phyloP scores from a whole-genome alignment of 78 protist genomes.

The Polysphondylium violaceum region DNA sequence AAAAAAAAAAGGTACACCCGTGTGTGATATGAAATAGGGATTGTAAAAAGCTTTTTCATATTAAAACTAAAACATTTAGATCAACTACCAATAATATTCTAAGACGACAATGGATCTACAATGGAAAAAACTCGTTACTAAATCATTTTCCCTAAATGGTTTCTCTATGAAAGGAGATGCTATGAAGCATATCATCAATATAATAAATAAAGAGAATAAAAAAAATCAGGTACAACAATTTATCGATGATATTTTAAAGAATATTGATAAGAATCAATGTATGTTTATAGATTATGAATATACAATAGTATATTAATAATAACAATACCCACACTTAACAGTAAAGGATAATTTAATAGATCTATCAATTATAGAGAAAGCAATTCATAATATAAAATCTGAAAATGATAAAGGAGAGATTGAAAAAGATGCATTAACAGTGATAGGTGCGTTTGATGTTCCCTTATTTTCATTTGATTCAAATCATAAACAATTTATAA shows the following conservation, averaged over 20 bases:
- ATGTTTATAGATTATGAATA: neutral
- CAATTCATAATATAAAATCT: constrained; percentile 8
- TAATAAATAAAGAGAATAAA: neutral
- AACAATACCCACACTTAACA: neutral
- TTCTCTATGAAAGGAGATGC: constrained; percentile 48
- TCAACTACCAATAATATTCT: too few species aligned
- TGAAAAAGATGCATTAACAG: constrained; percentile 47
- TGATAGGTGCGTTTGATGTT: constrained; percentile 39
- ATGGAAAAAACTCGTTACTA: constrained; percentile 41
- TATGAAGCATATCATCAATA: constrained; percentile 3
- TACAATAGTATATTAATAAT: neutral
- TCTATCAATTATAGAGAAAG: neutral
- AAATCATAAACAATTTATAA: constrained; percentile 29
- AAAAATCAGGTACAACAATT: neutral
- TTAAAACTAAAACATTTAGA: too few species aligned
- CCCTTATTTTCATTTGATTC: constrained; percentile 37
- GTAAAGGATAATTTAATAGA: constrained; percentile 46
- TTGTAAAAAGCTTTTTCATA: too few species aligned
- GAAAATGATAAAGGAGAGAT: constrained; percentile 2
- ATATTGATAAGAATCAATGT: constrained; percentile 56
- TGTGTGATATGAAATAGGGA: too few species aligned
- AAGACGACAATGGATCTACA: constrained; percentile 34
- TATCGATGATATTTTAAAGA: constrained; percentile 10
- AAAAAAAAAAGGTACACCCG: too few species aligned
- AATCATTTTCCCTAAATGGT: constrained; percentile 43